phyloP scores from a whole-genome alignment of 1,139 yeast species.

The Nakaseomyces nivariensis region DNA sequence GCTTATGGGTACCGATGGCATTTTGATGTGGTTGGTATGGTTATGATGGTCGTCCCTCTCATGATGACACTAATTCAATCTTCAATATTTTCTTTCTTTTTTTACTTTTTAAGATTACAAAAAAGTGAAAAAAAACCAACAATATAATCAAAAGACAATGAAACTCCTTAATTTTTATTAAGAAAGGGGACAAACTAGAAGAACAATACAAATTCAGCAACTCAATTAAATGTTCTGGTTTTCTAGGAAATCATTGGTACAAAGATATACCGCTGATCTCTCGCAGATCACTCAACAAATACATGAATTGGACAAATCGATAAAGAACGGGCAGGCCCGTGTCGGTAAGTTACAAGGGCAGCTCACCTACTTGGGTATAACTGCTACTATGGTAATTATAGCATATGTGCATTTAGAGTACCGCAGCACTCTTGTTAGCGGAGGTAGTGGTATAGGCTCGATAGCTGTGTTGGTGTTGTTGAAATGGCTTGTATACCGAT shows the following conservation, averaged over 20 bases:
- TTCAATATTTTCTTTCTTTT: too few species aligned
- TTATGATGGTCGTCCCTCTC: too few species aligned
- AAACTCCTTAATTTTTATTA: too few species aligned
- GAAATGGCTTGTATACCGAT: constrained; percentile 8
- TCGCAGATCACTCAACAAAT: constrained; percentile 23
- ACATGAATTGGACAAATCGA: constrained; percentile 18
- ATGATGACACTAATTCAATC: too few species aligned
- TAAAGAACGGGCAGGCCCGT: constrained; percentile 14
- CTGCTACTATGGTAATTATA: constrained; percentile 7
- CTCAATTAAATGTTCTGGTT: not conserved
- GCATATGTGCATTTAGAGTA: constrained; percentile 10
- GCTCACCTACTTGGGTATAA: constrained; percentile 16
- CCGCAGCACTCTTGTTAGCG: constrained; percentile 4
- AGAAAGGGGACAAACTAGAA: too few species aligned
- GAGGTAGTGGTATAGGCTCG: constrained; percentile 5
- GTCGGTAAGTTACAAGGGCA: constrained; percentile 13
- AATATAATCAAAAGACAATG: too few species aligned
- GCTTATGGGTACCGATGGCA: constrained; percentile 24
- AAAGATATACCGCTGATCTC: constrained; percentile 24
- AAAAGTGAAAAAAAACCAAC: too few species aligned
- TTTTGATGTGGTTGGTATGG: constrained; percentile 1
- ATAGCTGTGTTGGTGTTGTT: constrained; percentile 8
- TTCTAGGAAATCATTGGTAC: constrained; percentile 12
- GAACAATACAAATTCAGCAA: not conserved
- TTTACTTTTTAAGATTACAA: too few species aligned